A percentile compares a stretch with the other conserved stretches of the same genome.
Conservation (phyloP, 208 protist genomes). For the Leishmania braziliensis region DNA sequence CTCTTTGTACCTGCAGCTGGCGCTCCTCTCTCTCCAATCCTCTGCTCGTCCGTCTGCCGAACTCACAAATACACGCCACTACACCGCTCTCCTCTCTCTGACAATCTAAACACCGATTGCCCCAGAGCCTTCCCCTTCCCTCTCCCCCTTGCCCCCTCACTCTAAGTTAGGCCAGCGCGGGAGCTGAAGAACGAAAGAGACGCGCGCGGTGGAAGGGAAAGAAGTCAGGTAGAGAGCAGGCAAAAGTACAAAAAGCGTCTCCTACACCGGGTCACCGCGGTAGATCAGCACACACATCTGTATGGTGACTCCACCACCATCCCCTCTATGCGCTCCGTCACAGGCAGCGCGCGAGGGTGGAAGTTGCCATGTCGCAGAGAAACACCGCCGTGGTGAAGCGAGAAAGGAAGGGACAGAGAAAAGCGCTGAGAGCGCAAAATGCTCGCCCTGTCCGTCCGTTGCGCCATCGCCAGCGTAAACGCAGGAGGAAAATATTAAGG, state of each 20-base stretch:
- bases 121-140: background rate
- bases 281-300: background rate
- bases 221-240: background rate
- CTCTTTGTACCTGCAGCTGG: background rate
- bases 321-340: background rate
- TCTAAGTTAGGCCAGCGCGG: no score
- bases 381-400: background rate
- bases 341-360: background rate
- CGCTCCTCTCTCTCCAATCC: background rate
- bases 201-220: background rate
- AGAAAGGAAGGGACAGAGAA: background rate
- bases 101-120: background rate
- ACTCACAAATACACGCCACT: background rate
- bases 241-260: background rate
- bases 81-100: background rate
- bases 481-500: background rate
- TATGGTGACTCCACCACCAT: background rate
- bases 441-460: background rate
- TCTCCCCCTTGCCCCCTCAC: no score
- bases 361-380: constrained; percentile 8
- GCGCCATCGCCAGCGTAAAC: background rate
- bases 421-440: background rate
- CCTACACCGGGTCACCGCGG: background rate
- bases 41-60: background rate
- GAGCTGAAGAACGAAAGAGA: no score